These are phyloP conservation scores for Graphilbum ipis-grandicollis DNA, from an alignment of 2,329 filamentous ascomycete species.

Conservation along the genomic window DNA sequence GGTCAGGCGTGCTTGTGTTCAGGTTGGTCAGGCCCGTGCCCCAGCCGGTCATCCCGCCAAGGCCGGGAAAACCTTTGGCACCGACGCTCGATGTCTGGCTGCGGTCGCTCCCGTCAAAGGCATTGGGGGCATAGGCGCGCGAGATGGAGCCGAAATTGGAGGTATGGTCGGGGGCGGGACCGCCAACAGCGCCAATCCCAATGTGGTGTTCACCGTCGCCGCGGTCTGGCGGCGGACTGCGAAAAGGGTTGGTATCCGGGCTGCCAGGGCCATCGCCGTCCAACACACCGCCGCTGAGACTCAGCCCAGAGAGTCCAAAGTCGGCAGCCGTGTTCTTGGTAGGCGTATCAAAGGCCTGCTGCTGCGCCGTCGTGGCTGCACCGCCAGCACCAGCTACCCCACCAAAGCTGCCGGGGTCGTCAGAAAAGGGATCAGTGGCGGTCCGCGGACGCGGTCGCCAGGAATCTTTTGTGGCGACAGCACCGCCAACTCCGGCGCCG, in stretches of 20 bases:
- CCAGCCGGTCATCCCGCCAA: constrained; percentile 47
- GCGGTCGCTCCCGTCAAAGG: constrained; percentile 61
- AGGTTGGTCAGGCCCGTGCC: constrained; percentile 34
- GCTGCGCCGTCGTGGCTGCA: too few species aligned
- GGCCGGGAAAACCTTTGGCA: constrained; percentile 50
- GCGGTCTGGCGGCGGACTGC: constrained; percentile 68
- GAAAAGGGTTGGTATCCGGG: constrained; percentile 91
- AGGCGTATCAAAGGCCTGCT: constrained; percentile 31
- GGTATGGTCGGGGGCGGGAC: constrained; percentile 18
- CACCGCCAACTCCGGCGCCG: background rate
- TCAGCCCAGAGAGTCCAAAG: constrained; percentile 45
- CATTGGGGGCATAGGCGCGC: constrained; percentile 27
- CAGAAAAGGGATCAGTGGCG: constrained; percentile 57
- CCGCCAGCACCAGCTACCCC: constrained; percentile 14
- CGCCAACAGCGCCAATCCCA: background rate
- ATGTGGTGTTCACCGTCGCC: constrained; percentile 22
- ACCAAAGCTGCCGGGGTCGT: constrained; percentile 47
- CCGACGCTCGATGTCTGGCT: constrained; percentile 86
- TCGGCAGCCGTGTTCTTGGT: constrained; percentile 37
- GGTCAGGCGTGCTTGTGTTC: constrained; percentile 50
- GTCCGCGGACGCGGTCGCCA: constrained; percentile 47
- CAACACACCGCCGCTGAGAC: constrained; percentile 29
- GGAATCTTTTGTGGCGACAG: constrained; percentile 14
- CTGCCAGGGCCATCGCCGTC: constrained; percentile 61
- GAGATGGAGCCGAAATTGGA: constrained; percentile 33